phyloP scores from a whole-genome alignment of 2,329 filamentous ascomycete genomes.

The Chrysosporium keratinophilum region DNA sequence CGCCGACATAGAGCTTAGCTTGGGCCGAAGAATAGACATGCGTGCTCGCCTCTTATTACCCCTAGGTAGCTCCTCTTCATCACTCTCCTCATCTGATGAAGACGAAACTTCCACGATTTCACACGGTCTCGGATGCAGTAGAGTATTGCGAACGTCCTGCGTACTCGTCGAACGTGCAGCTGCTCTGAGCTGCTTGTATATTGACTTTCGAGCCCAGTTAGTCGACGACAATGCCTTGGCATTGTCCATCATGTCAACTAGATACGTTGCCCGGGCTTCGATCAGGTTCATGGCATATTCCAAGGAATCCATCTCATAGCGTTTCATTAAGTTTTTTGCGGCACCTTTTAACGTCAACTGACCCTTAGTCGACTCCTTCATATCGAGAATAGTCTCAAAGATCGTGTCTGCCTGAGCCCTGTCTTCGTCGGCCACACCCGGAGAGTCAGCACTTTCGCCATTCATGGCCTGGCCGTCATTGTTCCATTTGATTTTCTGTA shows the following conservation, averaged over 20 bases:
- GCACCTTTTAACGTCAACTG: slow-evolving; percentile 31
- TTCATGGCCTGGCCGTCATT: slow-evolving; percentile 6
- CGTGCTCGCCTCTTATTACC: slow-evolving; percentile 25
- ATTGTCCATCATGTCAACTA: slow-evolving; percentile 31
- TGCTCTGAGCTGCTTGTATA: slow-evolving; percentile 34
- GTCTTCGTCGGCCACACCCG: slow-evolving; percentile 17
- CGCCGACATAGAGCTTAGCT: slow-evolving; percentile 29
- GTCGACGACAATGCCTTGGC: slow-evolving; percentile 27
- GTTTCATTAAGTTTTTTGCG: slow-evolving; percentile 24
- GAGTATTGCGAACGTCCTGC: slow-evolving; percentile 26
- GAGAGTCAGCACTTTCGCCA: slow-evolving; percentile 8
- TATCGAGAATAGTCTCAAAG: slow-evolving; percentile 29
- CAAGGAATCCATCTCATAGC: slow-evolving; percentile 26
- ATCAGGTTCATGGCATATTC: slow-evolving; percentile 32
- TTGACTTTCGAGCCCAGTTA: slow-evolving; percentile 34
- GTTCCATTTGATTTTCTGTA: slow-evolving; percentile 14
- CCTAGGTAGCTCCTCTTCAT: slow-evolving; percentile 15
- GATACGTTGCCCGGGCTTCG: slow-evolving; percentile 23
- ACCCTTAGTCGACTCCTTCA: slow-evolving; percentile 29
- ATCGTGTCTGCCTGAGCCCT: slow-evolving; percentile 30
- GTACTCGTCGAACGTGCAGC: slow-evolving; percentile 22
- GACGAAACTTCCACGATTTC: slow-evolving; percentile 19
- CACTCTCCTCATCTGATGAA: slow-evolving; percentile 21
- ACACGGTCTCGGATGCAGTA: slow-evolving; percentile 24
- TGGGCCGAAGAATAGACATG: slow-evolving; percentile 39